Evolutionary conservation across 2,329 filamentous ascomycete species (phyloP), one percentile per base, ranked within the genome.

Genomic region (Aspergillus melleus): DNA sequence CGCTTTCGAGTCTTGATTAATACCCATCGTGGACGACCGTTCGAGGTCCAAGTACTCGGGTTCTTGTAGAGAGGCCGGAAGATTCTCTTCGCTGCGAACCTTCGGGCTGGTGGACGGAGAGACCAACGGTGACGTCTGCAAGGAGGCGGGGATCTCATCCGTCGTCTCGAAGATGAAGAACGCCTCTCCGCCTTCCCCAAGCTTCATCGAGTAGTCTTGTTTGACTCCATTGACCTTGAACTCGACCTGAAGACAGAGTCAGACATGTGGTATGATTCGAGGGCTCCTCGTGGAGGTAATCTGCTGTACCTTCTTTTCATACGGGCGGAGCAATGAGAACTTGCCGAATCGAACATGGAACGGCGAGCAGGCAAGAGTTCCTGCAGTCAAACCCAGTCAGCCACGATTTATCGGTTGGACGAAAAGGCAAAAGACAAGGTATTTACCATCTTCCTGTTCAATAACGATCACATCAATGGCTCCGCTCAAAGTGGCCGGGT

Each of bases 291-390:
- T 26, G 16, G 20, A 49, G 20, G 32, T 52, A 52, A 55, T 36
- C 36, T 42, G 14, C 24, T 16, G 55, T 73, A 80, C 80, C 85
- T 98, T 99, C 80, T 99, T 99, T 78, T 99, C 95, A 61, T 89
- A 97, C 0, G 95, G 95, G 22, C 95, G 90, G 71, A 99, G 81
- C 44, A 99, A 84, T 61, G 94, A 96, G 81, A 98, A 98, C 80
- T 99, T 99, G 77, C 95, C 95, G 77, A 99, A 99, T 70, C 95
- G 92, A 66, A 99, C 95, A 77, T 99, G 95, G 78, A 99, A 99
- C 53, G 95, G 95, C 29, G 94, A 98, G 79, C 95, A 99, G 66
- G 90, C 88, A 59, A 98, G 84, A 46, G 84, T 84, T 62, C 86
- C 82, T 84, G 66, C 19, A 46, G 19, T 30, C 14, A 49, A 19